Conservation (phyloP, 805 yeast species). For the Pichia rugopelliculosa region DNA sequence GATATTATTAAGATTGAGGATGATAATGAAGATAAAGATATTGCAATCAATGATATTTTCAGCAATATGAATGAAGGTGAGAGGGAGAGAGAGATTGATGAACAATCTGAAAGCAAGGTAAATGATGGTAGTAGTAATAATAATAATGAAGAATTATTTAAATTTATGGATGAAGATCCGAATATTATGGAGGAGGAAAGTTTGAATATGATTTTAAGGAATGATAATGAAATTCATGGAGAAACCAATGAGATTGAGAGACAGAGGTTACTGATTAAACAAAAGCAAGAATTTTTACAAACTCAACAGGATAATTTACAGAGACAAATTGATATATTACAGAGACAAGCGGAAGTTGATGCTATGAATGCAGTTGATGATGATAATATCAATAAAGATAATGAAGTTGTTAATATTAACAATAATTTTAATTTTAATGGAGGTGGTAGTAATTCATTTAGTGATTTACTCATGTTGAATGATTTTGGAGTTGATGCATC, state of each 20-base stretch:
- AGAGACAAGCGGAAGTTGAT: conserved; percentile 6
- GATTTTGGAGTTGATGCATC: conserved; percentile 83
- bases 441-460: conserved; percentile 13
- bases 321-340: conserved; percentile 15
- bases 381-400: not conserved
- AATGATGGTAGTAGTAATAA: not conserved
- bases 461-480: conserved; percentile 28
- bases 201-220: conserved; percentile 11
- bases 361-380: not conserved
- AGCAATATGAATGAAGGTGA: conserved; percentile 10
- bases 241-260: not conserved
- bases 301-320: conserved; percentile 17
- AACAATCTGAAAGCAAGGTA: not conserved
- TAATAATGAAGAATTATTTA: conserved; percentile 8
- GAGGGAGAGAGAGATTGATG: not conserved
- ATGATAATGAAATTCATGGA: conserved; percentile 3
- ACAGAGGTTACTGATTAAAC: conserved; percentile 1
- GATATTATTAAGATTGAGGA: no score
- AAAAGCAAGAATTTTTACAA: conserved; percentile 12
- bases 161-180: conserved; percentile 11
- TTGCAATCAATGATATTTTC: conserved; percentile 29
- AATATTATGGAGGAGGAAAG: conserved; percentile 13
- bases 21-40: not conserved
- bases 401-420: not conserved
- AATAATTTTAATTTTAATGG: conserved; percentile 3